Evolutionary conservation across 2,329 filamentous ascomycete species (phyloP).

Genomic region (Rhytidhysteron rufulum): DNA sequence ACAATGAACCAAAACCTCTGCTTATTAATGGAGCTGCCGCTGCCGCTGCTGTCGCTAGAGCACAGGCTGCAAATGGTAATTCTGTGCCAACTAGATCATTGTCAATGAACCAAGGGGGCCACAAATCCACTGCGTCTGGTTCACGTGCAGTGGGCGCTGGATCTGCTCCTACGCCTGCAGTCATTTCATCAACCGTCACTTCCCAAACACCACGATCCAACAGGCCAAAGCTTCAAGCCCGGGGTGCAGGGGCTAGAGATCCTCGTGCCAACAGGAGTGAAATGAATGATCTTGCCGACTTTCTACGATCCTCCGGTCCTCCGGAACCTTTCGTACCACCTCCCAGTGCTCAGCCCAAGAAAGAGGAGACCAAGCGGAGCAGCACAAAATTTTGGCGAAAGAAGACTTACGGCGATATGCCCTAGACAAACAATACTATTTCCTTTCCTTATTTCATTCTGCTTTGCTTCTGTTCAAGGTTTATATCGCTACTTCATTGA

Average conservation of each 20-base stretch:
- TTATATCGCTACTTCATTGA: too few relatives aligned
- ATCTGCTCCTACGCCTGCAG: conserved; percentile 8
- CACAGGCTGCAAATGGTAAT: conserved; percentile 13
- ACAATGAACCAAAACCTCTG: conserved; percentile 29
- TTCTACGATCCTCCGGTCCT: conserved; percentile 39
- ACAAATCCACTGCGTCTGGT: conserved; percentile 6
- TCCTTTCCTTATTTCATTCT: neutral
- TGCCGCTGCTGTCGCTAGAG: conserved; percentile 28
- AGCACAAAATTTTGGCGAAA: conserved; percentile 31
- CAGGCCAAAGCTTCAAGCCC: conserved; percentile 24
- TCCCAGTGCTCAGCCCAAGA: conserved; percentile 11
- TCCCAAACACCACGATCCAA: conserved; percentile 21
- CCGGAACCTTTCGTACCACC: conserved; percentile 17
- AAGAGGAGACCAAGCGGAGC: conserved; percentile 30
- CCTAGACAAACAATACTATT: neutral
- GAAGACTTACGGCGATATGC: conserved; percentile 12
- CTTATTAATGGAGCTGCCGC: conserved; percentile 27
- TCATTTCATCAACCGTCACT: conserved; percentile 13
- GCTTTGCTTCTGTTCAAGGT: too few relatives aligned
- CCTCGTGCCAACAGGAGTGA: conserved; percentile 18
- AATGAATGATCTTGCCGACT: conserved; percentile 42
- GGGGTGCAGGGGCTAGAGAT: conserved; percentile 20
- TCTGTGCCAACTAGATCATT: neutral
- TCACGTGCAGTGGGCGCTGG: conserved; percentile 1
- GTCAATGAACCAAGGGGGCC: neutral